phyloP scores from a whole-genome alignment of 352 stramenopile genomes.

The Phytophthora fragariaefolia region DNA sequence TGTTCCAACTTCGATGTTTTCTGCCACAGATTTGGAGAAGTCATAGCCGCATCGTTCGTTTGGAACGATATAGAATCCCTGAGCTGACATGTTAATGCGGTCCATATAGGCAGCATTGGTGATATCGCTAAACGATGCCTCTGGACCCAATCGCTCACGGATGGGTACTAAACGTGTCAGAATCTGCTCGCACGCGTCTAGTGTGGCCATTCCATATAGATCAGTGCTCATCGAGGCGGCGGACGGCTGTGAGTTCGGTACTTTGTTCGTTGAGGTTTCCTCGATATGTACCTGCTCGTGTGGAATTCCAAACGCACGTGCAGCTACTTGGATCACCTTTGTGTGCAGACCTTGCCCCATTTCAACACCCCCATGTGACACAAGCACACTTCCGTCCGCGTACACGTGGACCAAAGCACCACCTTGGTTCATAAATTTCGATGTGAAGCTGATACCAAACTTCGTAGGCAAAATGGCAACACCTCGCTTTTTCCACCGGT shows the following conservation, averaged over 20 bases:
- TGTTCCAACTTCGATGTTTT: conserved; percentile 91
- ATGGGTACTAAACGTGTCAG: conserved; percentile 90
- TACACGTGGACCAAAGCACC: conserved; percentile 96
- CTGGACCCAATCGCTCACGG: conserved; percentile 65
- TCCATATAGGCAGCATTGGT: conserved; percentile 92
- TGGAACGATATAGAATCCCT: conserved; percentile 96
- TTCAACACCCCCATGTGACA: conserved; percentile 97
- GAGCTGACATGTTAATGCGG: conserved; percentile 93
- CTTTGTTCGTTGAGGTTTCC: conserved; percentile 95
- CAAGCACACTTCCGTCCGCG: conserved; percentile 94
- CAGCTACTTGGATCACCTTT: conserved; percentile 92
- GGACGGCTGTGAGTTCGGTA: conserved; percentile 94
- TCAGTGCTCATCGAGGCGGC: conserved; percentile 96
- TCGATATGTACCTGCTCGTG: conserved; percentile 94
- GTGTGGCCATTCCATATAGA: conserved; percentile 96
- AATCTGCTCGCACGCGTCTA: conserved; percentile 97
- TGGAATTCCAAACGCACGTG: conserved; percentile 92
- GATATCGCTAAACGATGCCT: conserved; percentile 86
- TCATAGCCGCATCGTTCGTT: conserved; percentile 94
- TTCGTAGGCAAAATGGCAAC: conserved; percentile 86
- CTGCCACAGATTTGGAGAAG: conserved; percentile 84
- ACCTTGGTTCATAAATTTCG: conserved; percentile 98
- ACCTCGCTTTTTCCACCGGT: conserved; percentile 93
- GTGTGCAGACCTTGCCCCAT: conserved; percentile 98
- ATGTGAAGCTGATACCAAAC: conserved; percentile 97